Base-by-base conservation (phyloP, 2,329 filamentous ascomycete genomes). In the Xylaria digitata region DNA sequence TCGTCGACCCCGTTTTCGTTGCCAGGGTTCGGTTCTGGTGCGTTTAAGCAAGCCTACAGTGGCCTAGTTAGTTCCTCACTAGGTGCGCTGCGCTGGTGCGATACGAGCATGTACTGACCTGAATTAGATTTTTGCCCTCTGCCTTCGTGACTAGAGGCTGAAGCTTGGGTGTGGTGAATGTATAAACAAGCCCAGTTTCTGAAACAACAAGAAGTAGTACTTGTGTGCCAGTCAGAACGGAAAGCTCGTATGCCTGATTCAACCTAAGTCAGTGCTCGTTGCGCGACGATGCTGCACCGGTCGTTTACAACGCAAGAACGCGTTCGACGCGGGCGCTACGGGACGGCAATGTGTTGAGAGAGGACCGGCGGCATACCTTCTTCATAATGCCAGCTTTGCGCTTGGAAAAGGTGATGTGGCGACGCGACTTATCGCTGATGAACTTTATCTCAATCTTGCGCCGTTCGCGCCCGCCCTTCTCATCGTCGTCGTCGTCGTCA, bases 371-470 rank as follows among this genome's bases (percentile, higher is more conserved):
- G 86, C 90, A 74, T 80, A 97, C 96, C 94, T 98, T 98, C 88
- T 99, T 98, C 96, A 99, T 98, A 82, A 99, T 98, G 76, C 96
- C 96, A 63, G 96, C 96, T 86, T 99, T 99, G 81, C 96, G 93
- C 90, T 99, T 99, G 75, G 95, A 98, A 82, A 99, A 98, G 77
- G 96, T 98, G 80, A 98, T 99, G 85, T 99, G 96, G 71, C 96
- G 92, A 84, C 96, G 94, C 84, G 95, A 98, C 86, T 99, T 99
- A 84, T 99, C 96, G 82, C 94, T 95, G 82, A 99, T 99, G 85
- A 99, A 99, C 88, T 99, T 99, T 85, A 99, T 99, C 83, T 99
- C 96, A 77, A 99, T 99, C 91, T 99, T 99, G 84, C 96, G 90
- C 79, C 96, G 91, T 88, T 98, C 96, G 82, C 96, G 94, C 78